phyloP scores from a whole-genome alignment of 2,329 filamentous ascomycete genomes.

The Nakataea oryzae region DNA sequence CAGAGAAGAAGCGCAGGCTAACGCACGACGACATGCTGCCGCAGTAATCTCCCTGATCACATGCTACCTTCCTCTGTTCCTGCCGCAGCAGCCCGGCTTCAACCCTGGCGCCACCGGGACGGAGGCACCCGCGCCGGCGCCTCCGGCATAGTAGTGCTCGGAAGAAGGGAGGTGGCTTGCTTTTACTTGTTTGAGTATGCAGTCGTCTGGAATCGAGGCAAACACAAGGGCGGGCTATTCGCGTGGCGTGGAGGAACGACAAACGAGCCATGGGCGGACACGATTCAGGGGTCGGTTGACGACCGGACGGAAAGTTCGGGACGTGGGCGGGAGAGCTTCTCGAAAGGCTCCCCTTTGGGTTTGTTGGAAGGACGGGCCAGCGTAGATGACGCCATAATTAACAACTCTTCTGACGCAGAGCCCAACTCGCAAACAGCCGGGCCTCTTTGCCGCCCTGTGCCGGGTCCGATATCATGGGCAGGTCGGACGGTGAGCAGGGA shows the following conservation, averaged over 20 bases:
- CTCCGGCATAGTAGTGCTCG: conserved; percentile 9
- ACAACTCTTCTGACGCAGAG: not conserved
- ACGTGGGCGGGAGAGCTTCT: not conserved
- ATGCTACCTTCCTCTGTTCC: conserved; percentile 25
- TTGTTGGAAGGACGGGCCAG: not conserved
- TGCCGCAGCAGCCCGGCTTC: conserved; percentile 16
- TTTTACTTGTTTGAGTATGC: not conserved
- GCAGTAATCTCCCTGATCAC: conserved; percentile 24
- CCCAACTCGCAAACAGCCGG: not conserved
- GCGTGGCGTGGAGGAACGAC: not conserved
- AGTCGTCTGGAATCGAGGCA: not conserved
- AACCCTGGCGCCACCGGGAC: conserved; percentile 15
- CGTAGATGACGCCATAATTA: not conserved
- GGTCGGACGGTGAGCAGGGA: not conserved
- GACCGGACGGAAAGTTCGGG: not conserved
- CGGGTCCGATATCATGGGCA: not conserved
- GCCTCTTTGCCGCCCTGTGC: too few species aligned
- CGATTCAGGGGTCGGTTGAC: not conserved
- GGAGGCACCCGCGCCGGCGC: conserved; percentile 16
- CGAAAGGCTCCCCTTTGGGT: not conserved
- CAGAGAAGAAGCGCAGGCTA: not conserved
- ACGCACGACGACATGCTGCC: not conserved
- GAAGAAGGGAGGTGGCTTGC: not conserved
- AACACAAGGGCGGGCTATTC: not conserved
- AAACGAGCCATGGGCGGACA: not conserved